A percentile compares a stretch with the other conserved stretches of the same genome.
Conservation (phyloP, 306 rosid genomes). For the Boehmeria nivea region DNA sequence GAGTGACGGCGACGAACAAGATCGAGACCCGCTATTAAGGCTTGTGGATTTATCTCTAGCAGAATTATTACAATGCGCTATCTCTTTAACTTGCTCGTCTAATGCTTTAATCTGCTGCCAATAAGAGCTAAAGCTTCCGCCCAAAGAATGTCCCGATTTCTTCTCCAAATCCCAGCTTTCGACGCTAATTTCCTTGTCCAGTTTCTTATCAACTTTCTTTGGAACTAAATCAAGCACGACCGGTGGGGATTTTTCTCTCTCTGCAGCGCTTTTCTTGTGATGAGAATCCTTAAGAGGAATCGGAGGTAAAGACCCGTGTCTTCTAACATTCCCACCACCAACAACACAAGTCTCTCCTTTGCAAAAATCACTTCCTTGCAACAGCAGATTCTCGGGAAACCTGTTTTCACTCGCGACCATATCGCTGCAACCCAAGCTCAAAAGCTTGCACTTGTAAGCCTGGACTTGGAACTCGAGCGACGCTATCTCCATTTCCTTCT, state of each 20-base stretch:
- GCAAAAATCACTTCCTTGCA: slow-evolving; percentile 30
- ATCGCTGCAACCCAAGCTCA: slow-evolving; percentile 53
- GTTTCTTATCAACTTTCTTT: slow-evolving; percentile 25
- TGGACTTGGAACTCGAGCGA: slow-evolving; percentile 69
- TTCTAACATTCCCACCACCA: slow-evolving; percentile 36
- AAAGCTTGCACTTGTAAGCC: slow-evolving; percentile 64
- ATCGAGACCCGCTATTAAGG: slow-evolving; percentile 31
- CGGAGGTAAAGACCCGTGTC: slow-evolving; percentile 66
- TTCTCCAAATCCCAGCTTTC: slow-evolving; percentile 30
- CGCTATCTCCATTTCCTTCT: slow-evolving; percentile 82
- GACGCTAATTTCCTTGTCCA: slow-evolving; percentile 27
- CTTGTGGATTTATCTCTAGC: slow-evolving; percentile 26
- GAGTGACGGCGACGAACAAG: slow-evolving; percentile 39
- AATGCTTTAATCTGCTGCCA: slow-evolving; percentile 57
- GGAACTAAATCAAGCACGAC: slow-evolving; percentile 28
- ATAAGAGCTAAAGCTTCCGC: slow-evolving; percentile 38
- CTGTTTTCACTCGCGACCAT: slow-evolving; percentile 39
- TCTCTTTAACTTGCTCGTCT: slow-evolving; percentile 67
- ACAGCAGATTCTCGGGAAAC: slow-evolving; percentile 42
- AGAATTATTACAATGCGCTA: slow-evolving; percentile 45
- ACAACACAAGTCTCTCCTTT: slow-evolving; percentile 31
- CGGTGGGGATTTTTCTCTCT: slow-evolving; percentile 38
- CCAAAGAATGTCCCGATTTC: slow-evolving; percentile 17
- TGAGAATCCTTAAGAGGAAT: slow-evolving; percentile 33
- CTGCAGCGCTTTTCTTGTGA: slow-evolving; percentile 27